A percentile compares a stretch with the other conserved stretches of the same genome.
These are phyloP conservation scores for Escallonia herrerae DNA, from an alignment of 129 eudicot genomes.

Conservation along the genomic window DNA sequence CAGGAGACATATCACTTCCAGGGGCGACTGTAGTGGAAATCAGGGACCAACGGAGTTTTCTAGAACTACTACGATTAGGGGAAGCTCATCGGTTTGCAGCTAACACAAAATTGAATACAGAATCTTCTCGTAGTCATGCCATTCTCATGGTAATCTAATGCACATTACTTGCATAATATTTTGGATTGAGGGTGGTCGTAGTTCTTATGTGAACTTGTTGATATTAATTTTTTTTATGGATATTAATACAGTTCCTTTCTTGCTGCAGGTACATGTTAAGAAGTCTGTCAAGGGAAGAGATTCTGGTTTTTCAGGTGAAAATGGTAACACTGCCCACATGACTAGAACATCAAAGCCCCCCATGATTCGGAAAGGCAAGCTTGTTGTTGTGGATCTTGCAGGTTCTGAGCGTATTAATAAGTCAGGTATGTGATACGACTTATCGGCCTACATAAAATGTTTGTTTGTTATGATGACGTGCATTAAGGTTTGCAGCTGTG, in stretches of 20 bases:
- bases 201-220: too few relatives aligned
- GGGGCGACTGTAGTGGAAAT: conserved; percentile 76
- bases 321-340: conserved; percentile 35
- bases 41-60: conserved; percentile 67
- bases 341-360: conserved; percentile 62
- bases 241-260: conserved; percentile 4
- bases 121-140: conserved; percentile 98
- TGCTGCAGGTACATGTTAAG: conserved; percentile 66
- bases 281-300: conserved; percentile 69
- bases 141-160: conserved; percentile 59
- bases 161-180: too few relatives aligned
- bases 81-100: conserved; percentile 98
- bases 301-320: conserved; percentile 31
- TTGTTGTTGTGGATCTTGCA: conserved; percentile 92
- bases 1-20: conserved; percentile 90
- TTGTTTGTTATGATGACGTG: neutral
- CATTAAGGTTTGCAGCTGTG: too few relatives aligned
- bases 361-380: conserved; percentile 71
- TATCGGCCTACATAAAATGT: neutral
- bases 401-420: conserved; percentile 94
- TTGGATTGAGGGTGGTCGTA: too few relatives aligned
- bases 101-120: conserved; percentile 87
- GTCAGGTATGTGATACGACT: conserved; percentile 46
- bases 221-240: neutral
- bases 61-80: conserved; percentile 73